A percentile compares a stretch with the other conserved stretches of the same genome.
Conservation (phyloP, 2,329 filamentous ascomycete species). For the Thyridium curvatum region DNA sequence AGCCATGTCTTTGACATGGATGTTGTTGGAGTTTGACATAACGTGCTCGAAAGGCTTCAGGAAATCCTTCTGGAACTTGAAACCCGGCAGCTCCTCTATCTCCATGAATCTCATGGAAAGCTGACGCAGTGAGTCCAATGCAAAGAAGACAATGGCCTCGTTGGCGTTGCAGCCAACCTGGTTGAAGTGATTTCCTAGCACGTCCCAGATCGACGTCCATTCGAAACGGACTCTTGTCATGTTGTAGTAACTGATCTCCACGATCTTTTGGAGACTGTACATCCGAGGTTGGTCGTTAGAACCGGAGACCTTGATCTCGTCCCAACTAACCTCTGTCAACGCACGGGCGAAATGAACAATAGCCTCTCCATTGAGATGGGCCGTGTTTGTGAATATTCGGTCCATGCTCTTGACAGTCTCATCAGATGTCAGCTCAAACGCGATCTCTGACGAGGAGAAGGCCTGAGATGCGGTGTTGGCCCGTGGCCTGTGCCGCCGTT, state of each 20-base stretch:
- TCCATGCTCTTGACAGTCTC: conserved; percentile 92
- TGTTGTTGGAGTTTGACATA: conserved; percentile 84
- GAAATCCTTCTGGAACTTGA: conserved; percentile 99
- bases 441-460: conserved; percentile 67
- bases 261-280: conserved; percentile 95
- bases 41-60: conserved; percentile 97
- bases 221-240: conserved; percentile 98
- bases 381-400: conserved; percentile 93
- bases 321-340: conserved; percentile 94
- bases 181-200: conserved; percentile 98
- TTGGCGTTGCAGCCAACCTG: conserved; percentile 95
- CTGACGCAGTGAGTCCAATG: conserved; percentile 89
- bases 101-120: conserved; percentile 99
- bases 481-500: conserved; percentile 42
- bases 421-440: conserved; percentile 84
- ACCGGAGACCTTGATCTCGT: conserved; percentile 95
- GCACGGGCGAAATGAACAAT: conserved; percentile 94
- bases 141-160: conserved; percentile 95
- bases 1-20: conserved; percentile 96
- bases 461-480: conserved; percentile 56
- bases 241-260: conserved; percentile 99
- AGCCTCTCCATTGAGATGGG: conserved; percentile 84
- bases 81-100: conserved; percentile 92
- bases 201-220: conserved; percentile 96
- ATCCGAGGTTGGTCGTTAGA: conserved; percentile 93